These are phyloP conservation scores for Apiospora aurea DNA, from an alignment of 2,329 filamentous ascomycete species.

Conservation along the genomic window DNA sequence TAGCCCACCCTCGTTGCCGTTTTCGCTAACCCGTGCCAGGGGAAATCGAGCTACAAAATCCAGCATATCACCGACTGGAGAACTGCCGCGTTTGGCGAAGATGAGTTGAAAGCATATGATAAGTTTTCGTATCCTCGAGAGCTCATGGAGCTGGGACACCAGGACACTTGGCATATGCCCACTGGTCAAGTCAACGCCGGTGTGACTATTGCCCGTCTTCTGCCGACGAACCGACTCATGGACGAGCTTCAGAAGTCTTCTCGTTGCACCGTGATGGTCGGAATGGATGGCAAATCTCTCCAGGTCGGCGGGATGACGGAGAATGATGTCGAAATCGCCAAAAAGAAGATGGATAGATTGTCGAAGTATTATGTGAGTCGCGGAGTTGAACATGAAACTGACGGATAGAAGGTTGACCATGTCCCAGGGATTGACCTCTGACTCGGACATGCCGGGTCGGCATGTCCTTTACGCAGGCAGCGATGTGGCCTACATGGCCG, in stretches of 20 bases:
- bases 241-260: conserved; percentile 21
- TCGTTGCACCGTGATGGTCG: conserved; percentile 19
- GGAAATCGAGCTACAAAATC: conserved; percentile 22
- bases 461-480: conserved; percentile 23
- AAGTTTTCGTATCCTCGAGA: conserved; percentile 24
- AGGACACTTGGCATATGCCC: conserved; percentile 24
- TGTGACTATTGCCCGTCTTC: conserved; percentile 23
- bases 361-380: conserved; percentile 26
- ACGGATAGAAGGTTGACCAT: neutral
- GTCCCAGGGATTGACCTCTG: neutral
- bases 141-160: conserved; percentile 15
- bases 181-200: neutral
- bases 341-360: conserved; percentile 24
- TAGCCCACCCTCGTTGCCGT: neutral
- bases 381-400: neutral
- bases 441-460: neutral
- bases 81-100: neutral
- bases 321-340: neutral
- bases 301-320: conserved; percentile 25
- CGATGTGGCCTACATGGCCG: conserved; percentile 10
- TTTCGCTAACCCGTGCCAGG: conserved; percentile 3
- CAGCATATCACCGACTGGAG: conserved; percentile 23
- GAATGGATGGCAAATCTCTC: conserved; percentile 24
- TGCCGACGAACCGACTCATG: conserved; percentile 6
- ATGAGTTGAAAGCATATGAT: conserved; percentile 23